A percentile compares a stretch with the other conserved stretches of the same genome.
Conservation (phyloP, 495 filamentous ascomycete species). For the Apiosordaria backusii region DNA sequence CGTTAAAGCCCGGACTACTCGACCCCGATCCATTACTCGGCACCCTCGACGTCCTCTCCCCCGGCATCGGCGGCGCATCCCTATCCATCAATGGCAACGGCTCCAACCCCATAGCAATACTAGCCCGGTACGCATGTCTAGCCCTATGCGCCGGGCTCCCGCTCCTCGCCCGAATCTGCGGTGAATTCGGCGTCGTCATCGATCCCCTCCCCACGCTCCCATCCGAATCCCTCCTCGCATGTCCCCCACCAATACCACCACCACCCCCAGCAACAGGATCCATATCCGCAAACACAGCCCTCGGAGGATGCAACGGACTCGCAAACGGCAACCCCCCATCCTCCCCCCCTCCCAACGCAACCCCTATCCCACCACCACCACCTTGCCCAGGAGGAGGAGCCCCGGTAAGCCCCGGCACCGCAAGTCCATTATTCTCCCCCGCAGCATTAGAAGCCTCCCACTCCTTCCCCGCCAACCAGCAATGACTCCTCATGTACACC, state of each 20-base stretch:
- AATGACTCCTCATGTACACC: slow-evolving; percentile 85
- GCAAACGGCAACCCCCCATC: neutral
- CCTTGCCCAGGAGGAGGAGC: too few species aligned
- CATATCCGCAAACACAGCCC: slow-evolving; percentile 30
- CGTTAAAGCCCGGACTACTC: neutral
- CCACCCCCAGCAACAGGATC: slow-evolving; percentile 17
- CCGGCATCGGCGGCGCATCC: neutral
- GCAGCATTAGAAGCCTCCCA: slow-evolving; percentile 47
- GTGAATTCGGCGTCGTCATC: slow-evolving; percentile 30
- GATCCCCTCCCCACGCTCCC: slow-evolving; percentile 5
- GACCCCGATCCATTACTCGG: slow-evolving; percentile 10
- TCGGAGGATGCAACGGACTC: slow-evolving; percentile 1
- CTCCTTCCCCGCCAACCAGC: slow-evolving; percentile 78
- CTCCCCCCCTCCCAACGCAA: neutral
- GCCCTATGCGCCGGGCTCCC: slow-evolving; percentile 30
- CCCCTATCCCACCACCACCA: too few species aligned
- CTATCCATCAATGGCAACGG: slow-evolving; percentile 27
- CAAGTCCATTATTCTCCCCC: neutral
- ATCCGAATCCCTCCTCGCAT: slow-evolving; percentile 1
- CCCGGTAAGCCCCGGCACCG: neutral
- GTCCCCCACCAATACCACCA: neutral
- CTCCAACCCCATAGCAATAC: slow-evolving; percentile 47
- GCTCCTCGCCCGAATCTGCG: slow-evolving; percentile 32
- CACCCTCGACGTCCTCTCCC: slow-evolving; percentile 7
- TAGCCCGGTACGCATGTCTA: slow-evolving; percentile 37